These are phyloP conservation scores for Aspergillus sclerotioniger DNA, from an alignment of 495 filamentous ascomycete genomes.

Conservation along the genomic window DNA sequence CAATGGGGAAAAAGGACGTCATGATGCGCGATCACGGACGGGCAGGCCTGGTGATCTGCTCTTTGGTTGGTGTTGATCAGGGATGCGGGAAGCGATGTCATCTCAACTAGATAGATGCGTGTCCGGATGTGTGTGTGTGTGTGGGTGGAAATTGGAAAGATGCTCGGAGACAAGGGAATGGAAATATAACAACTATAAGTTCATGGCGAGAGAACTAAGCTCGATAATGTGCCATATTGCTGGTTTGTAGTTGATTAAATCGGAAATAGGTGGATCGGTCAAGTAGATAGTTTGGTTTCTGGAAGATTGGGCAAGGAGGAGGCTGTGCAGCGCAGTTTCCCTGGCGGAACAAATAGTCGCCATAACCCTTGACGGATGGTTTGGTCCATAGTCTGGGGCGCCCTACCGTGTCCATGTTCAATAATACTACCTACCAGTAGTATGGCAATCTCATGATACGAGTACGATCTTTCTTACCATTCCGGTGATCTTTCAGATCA, in stretches of 20 bases:
- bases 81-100: background rate
- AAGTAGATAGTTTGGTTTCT: background rate
- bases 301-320: background rate
- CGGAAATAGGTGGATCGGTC: background rate
- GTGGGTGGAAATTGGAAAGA: background rate
- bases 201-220: too few species aligned
- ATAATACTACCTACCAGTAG: too few species aligned
- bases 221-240: background rate
- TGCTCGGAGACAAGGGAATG: background rate
- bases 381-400: too few species aligned
- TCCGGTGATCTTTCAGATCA: background rate
- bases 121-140: background rate
- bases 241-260: background rate
- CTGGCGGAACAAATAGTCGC: too few species aligned
- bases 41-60: background rate
- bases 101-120: too few species aligned
- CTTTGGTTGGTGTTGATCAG: background rate
- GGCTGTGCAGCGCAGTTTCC: conserved; percentile 1
- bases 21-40: conserved; percentile 8
- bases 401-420: too few species aligned
- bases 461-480: background rate
- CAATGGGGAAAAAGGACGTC: conserved; percentile 7
- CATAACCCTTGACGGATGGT: too few species aligned
- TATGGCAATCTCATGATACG: background rate
- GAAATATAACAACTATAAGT: too few species aligned